A percentile compares a stretch with the other conserved stretches of the same genome.
Evolutionary conservation across 306 rosid species (phyloP).

Genomic region (Cicer bijugum): DNA sequence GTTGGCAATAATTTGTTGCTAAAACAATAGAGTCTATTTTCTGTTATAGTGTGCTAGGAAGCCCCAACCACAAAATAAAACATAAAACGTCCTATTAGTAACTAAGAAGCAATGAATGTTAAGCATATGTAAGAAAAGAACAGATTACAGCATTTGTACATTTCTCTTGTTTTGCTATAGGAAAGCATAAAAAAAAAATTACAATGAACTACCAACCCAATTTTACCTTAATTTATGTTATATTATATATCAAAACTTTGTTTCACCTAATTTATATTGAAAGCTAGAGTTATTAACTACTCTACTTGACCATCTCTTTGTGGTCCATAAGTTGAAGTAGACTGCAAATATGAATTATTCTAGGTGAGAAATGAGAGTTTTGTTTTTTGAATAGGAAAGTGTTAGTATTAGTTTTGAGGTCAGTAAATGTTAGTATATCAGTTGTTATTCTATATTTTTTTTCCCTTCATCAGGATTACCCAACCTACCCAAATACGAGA

Average conservation of each 20-base stretch:
- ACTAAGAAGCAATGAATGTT: constrained; percentile 30
- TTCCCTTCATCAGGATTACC: too few species aligned
- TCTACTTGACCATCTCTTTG: constrained; percentile 30
- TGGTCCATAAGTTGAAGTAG: constrained; percentile 51
- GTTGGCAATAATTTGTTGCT: constrained; percentile 27
- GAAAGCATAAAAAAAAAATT: constrained; percentile 7
- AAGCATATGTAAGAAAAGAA: constrained; percentile 18
- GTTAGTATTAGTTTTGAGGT: too few species aligned
- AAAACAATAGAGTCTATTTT: constrained; percentile 17
- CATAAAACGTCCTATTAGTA: constrained; percentile 12
- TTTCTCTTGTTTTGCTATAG: constrained; percentile 1
- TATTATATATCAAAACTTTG: constrained; percentile 6
- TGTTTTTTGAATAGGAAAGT: neutral
- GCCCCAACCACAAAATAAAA: neutral
- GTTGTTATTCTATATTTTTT: too few species aligned
- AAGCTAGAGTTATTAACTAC: constrained; percentile 15
- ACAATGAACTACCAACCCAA: constrained; percentile 28
- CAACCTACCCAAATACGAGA: neutral
- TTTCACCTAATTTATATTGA: constrained; percentile 39
- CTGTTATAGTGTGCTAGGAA: constrained; percentile 25
- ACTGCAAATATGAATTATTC: constrained; percentile 13
- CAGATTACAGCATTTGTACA: constrained; percentile 26
- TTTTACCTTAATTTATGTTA: constrained; percentile 10
- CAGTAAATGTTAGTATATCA: too few species aligned
- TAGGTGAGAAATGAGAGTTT: constrained; percentile 7